Evolutionary conservation across 2,329 filamentous ascomycete species (phyloP), one percentile per base, ranked within the genome.

Genomic region (Fusarium dimerum): DNA sequence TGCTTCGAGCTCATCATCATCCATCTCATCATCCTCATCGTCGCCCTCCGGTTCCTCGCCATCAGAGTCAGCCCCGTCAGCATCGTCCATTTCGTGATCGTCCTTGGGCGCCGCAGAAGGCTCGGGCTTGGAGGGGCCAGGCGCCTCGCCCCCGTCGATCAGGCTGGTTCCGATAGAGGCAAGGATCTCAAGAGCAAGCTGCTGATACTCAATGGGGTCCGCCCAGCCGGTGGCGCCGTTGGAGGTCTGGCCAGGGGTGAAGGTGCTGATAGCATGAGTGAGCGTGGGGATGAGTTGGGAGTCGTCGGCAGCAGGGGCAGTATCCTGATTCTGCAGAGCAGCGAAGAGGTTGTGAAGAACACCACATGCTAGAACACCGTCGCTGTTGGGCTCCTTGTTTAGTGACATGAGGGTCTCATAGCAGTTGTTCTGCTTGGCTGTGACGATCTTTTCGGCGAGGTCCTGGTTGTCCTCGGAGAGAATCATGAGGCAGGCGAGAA

Each of bases 141-240:
- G 51, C 9, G 47, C 75, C 52, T 78, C 76, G 40, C 81, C 65
- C 6, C 78, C 77, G 34, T 78, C 73, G 61, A 81, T 79, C 12
- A 87, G 71, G 43, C 74, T 77, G 3, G 83, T 86, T 40, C 83
- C 84, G 43, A 88, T 87, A 7, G 84, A 84, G 5, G 84, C 85
- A 0, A 87, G 73, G 15, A 85, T 81, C 67, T 88, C 83, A 0
- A 88, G 70, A 3, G 83, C 82, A 15, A 84, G 68, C 62, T 81
- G 75, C 47, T 81, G 68, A 39, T 78, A 74, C 56, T 82, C 79
- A 8, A 70, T 57, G 1, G 76, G 70, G 55, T 70, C 73, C 9
- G 72, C 71, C 63, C 71, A 75, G 50, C 68, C 69, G 17, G 68
- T 54, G 20, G 20, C 20, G 32, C 69, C 73, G 36, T 76, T 57